A percentile compares a stretch with the other conserved stretches of the same genome.
Evolutionary conservation across 768 basidiomycete species (phyloP).

Genomic region (Cystobasidium tubakii): DNA sequence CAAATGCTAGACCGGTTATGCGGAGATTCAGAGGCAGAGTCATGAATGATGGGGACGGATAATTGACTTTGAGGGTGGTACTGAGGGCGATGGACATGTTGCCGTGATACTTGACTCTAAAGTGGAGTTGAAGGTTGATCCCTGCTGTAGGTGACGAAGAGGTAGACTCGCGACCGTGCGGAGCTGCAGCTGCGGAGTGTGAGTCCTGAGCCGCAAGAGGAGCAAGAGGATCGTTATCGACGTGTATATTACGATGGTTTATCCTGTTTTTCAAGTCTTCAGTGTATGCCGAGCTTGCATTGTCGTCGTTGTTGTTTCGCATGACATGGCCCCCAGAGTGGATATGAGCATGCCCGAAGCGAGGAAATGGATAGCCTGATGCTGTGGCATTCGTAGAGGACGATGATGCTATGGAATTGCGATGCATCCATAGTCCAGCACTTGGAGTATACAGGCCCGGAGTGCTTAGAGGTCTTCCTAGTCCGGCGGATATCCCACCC

Average conservation of each 20-base stretch:
- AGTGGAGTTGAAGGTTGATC: slow-evolving; percentile 74
- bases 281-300: neutral
- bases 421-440: slow-evolving; percentile 1
- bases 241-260: neutral
- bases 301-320: neutral
- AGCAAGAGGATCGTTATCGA: slow-evolving; percentile 1
- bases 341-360: neutral
- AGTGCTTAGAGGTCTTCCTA: slow-evolving; percentile 11
- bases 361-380: neutral
- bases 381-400: neutral
- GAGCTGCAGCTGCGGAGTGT: neutral
- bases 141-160: neutral
- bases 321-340: neutral
- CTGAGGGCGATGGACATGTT: slow-evolving; percentile 81
- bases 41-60: slow-evolving; percentile 95
- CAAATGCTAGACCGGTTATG: slow-evolving; percentile 80
- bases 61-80: slow-evolving; percentile 91
- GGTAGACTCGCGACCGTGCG: neutral
- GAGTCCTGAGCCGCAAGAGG: neutral
- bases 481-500: neutral
- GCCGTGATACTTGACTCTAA: slow-evolving; percentile 66
- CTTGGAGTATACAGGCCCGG: neutral
- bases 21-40: slow-evolving; percentile 87
- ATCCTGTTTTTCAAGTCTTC: neutral
- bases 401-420: neutral